Base-by-base conservation (phyloP, 2,329 filamentous ascomycete genomes). In the Colletotrichum sp. region DNA sequence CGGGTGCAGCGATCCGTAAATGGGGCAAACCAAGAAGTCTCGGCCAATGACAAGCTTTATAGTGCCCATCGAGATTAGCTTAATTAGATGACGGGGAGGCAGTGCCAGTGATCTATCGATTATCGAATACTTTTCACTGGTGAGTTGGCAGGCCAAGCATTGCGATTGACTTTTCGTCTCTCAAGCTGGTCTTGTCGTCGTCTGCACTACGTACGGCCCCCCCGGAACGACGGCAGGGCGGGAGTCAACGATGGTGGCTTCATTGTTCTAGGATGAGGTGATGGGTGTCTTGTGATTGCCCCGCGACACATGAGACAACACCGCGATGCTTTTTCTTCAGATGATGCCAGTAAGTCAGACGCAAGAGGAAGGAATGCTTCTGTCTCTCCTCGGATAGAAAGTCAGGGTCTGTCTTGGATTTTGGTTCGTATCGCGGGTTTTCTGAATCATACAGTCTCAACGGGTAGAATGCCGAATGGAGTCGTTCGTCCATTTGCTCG, bases 21-120 rank as follows among this genome's bases (percentile, higher is more conserved):
- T 12, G 64, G 59, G 28, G 57, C 63, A 9, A 26, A 34, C 34
- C 64, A 69, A 60, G 57, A 34, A 26, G 34, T 22, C 69, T 72
- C 63, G 73, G 73, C 74, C 74, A 76, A 76, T 76, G 64, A 73
- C 36, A 76, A 74, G 74, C 74, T 76, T 76, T 76, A 26, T 22
- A 36, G 64, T 71, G 60, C 48, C 70, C 74, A 69, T 74, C 59
- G 28, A 76, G 32, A 76, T 74, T 74, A 76, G 74, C 70, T 74
- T 76, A 65, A 68, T 69, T 55, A 64, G 34, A 59, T 65, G 55
- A 75, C 73, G 22, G 26, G 69, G 55, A 24, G 57, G 26, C 55
- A 36, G 63, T 72, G 69, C 63, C 68, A 72, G 48, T 59, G 22
- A 39, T 62, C 16, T 68, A 48, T 72, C 34, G 48, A 60, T 13